Evolutionary conservation across 2,329 filamentous ascomycete genomes (phyloP).

Genomic region (Graphilbum sp.): DNA sequence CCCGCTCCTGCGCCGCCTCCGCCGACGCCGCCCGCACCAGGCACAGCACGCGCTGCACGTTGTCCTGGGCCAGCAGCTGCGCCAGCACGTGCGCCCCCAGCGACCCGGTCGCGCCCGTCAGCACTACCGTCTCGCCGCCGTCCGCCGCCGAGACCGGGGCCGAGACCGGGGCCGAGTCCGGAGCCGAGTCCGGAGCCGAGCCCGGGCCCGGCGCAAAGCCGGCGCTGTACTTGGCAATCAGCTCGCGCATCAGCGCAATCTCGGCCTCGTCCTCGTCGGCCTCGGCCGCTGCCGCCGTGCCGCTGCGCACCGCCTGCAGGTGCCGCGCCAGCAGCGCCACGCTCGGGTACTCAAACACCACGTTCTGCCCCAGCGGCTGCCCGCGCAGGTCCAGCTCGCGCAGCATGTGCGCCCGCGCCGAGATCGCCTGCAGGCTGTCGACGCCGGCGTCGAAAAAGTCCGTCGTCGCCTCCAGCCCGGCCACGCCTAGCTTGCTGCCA

Average conservation of each 20-base stretch:
- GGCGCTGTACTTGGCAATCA: constrained; percentile 26
- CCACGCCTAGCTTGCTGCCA: constrained; percentile 9
- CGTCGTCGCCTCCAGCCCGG: constrained; percentile 21
- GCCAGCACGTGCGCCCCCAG: constrained; percentile 44
- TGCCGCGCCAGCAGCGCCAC: constrained; percentile 26
- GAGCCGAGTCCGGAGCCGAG: no score
- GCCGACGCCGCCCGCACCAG: constrained; percentile 27
- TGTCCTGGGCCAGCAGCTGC: constrained; percentile 39
- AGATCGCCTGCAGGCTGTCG: constrained; percentile 42
- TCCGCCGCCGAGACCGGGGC: no score
- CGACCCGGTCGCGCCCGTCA: constrained; percentile 51
- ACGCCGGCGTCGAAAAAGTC: constrained; percentile 44
- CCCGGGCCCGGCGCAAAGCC: no score
- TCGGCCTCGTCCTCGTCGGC: constrained; percentile 19
- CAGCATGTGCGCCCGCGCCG: constrained; percentile 34
- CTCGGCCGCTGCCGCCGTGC: no score
- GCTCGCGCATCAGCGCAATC: constrained; percentile 24
- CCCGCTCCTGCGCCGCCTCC: no score
- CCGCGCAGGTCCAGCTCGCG: constrained; percentile 31
- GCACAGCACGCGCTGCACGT: constrained; percentile 34
- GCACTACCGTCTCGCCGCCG: background rate
- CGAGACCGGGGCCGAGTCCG: no score
- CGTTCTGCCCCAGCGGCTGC: constrained; percentile 32
- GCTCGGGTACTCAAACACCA: constrained; percentile 41
- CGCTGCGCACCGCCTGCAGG: constrained; percentile 23